Evolutionary conservation across 148 eudicot genomes (phyloP), one percentile per base, ranked within the genome.

Genomic region (Rhododendron molle): DNA sequence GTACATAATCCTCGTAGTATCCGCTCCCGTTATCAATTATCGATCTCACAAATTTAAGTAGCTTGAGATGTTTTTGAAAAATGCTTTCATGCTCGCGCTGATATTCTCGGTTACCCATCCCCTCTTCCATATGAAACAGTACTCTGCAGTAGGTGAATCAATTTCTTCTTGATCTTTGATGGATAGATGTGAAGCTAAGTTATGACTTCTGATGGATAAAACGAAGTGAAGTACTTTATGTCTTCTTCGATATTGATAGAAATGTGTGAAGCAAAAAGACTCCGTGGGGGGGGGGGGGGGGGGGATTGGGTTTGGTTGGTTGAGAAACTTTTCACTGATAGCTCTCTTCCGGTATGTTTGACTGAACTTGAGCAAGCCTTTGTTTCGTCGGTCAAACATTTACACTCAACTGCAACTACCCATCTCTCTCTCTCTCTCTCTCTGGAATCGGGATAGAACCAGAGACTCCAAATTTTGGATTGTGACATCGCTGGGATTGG

Each of bases 321-420:
- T 80, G 83, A 16, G 14, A 50, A 28, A 18, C 83, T 80, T 80
- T 50, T 32, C 62, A 18, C 14, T 80, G 82, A 80, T 50, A 30
- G 82, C 82, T 80, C 82, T 28, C 58, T 34, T 32, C 36, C 34
- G 18, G 21, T 56, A 80, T 80, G 30, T 16, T 16, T 10, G 67
- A 7, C n/a, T 81, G 43, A 54, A 34, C 36, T 49, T 15, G 7
- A 18, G 44, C 14, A 12, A 16, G 10, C 40, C 32, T 23, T 80
- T 3, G 26, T 32, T 52, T 81, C 40, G 26, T 81, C 54, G 67
- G 67, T 81, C 83, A 81, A 81, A 81, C 82, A 13, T 80, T 26
- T 80, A 34, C 60, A 9, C 65, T 50, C 36, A n/a, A 79, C 60
- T 23, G 15, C 34, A 26, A n/a, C n/a, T 14, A 15, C 7, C 34